Percentiles rank a stretch among this genome's conserved stretches.
phyloP scores from a whole-genome alignment of 441 rosid species.

The Geranium incanum region DNA sequence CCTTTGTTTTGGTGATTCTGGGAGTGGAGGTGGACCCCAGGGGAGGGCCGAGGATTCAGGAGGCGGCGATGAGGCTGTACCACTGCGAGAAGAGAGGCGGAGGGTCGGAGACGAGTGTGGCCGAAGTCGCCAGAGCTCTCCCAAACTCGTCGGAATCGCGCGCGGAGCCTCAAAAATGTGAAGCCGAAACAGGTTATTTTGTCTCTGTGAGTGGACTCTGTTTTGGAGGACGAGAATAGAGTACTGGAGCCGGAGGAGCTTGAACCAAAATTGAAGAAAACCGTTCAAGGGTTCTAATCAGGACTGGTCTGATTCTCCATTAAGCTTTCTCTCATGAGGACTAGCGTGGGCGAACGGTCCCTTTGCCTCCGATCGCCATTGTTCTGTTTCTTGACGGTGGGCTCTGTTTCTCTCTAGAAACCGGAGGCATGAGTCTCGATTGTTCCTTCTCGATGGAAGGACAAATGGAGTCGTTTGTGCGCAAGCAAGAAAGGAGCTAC shows the following conservation, averaged over 20 bases:
- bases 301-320: slow-evolving; percentile 30
- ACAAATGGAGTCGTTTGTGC: slow-evolving; percentile 54
- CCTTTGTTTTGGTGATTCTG: no score
- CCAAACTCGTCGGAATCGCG: no score
- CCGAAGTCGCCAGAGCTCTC: no score
- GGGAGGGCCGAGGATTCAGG: no score
- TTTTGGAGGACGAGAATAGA: slow-evolving; percentile 61
- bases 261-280: slow-evolving; percentile 50
- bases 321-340: slow-evolving; percentile 35
- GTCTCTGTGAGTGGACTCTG: slow-evolving; percentile 41
- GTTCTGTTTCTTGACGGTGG: slow-evolving; percentile 33
- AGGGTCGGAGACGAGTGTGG: no score
- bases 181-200: slow-evolving; percentile 30
- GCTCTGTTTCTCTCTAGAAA: slow-evolving; percentile 28
- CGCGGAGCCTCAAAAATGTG: no score
- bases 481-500: no score
- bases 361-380: slow-evolving; percentile 17
- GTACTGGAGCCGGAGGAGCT: slow-evolving; percentile 51
- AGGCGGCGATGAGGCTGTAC: no score
- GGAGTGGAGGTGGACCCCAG: no score
- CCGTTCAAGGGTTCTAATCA: slow-evolving; percentile 35
- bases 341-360: slow-evolving; percentile 19
- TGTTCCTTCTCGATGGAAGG: slow-evolving; percentile 44
- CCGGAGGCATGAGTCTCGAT: slow-evolving; percentile 8
- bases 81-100: no score